Evolutionary conservation across 305 asterid genomes (phyloP), one percentile per base, ranked within the genome.

Genomic region (Fraxinus xanthoxyloides): DNA sequence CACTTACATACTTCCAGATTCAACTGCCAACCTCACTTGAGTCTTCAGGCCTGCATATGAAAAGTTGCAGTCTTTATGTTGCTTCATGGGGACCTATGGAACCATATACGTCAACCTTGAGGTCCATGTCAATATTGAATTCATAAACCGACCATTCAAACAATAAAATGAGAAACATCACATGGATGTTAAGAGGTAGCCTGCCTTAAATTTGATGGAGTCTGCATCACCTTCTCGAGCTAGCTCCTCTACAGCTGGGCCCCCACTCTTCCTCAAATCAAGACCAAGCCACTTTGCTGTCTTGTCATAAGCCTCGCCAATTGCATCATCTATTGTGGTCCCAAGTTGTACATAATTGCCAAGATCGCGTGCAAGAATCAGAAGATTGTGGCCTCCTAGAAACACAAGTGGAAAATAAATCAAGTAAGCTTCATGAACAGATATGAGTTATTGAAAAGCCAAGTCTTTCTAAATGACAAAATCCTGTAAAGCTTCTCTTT

Each of bases 261-360:
- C 99, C 21, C 99, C 99, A 8, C 99, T 94, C 91, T 82, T 95
- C 74, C 98, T 92, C 92, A 96, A 13, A 87, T 96, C 97, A 79
- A 96, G 99, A 84, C 99, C 98, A 83, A 96, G 99, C 99, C 98
- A 96, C 89, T 94, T 94, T 78, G 98, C 98, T 34, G 92, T 93
- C 88, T 96, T 96, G 86, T 96, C 99, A 81, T 96, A 96, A 80
- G 99, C 98, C 91, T 96, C 99, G 19, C 99, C 99, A 79, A 96
- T 91, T 28, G 99, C 99, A 86, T 96, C 99, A 88, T 96, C 99
- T 76, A 94, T 82, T 15, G 99, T 84, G 75, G 99, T 91, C 80
- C 99, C 99, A 84, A 96, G 97, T 86, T 96, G 98, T 85, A 92
- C 86, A 80, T 96, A 96, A 84, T 92, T 89, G 72, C 99, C 99